Percentiles rank a stretch among this genome's conserved stretches.
Evolutionary conservation across 2,329 filamentous ascomycete genomes (phyloP).

Genomic region (Penicillium sp.): DNA sequence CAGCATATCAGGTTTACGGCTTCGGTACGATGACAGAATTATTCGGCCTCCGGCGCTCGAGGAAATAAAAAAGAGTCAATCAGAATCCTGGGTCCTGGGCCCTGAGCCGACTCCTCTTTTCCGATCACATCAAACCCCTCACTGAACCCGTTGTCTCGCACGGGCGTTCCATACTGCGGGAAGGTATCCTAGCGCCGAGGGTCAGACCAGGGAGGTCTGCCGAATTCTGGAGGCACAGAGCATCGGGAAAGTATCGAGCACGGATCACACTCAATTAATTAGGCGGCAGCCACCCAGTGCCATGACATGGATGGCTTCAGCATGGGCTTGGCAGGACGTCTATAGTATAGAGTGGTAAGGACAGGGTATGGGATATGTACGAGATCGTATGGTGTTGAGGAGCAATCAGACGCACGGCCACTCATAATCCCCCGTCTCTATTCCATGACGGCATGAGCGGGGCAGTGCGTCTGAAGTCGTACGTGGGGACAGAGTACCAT

Average conservation of each 20-base stretch:
- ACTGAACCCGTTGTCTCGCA: neutral
- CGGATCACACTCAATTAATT: neutral
- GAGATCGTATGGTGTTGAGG: neutral
- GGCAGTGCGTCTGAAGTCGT: conserved; percentile 1
- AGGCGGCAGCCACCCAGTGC: neutral
- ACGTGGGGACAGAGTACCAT: neutral
- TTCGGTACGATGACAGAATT: neutral
- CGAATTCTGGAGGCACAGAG: neutral
- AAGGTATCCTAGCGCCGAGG: neutral
- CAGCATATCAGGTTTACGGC: neutral
- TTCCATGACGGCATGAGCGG: conserved; percentile 24
- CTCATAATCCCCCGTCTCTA: conserved; percentile 1
- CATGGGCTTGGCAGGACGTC: neutral
- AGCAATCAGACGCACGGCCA: neutral
- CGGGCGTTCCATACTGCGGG: neutral
- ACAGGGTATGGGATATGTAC: neutral
- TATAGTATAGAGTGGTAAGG: neutral
- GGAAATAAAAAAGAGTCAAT: neutral
- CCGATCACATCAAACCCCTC: neutral
- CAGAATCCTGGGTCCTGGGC: neutral
- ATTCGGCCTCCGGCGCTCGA: neutral
- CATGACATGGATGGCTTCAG: neutral
- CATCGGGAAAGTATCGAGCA: neutral
- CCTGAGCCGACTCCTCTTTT: neutral
- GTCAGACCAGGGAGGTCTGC: neutral